Percentiles rank a stretch among this genome's conserved stretches.
phyloP scores from a whole-genome alignment of 2,329 filamentous ascomycete species.

The Fusarium chlamydosporum region DNA sequence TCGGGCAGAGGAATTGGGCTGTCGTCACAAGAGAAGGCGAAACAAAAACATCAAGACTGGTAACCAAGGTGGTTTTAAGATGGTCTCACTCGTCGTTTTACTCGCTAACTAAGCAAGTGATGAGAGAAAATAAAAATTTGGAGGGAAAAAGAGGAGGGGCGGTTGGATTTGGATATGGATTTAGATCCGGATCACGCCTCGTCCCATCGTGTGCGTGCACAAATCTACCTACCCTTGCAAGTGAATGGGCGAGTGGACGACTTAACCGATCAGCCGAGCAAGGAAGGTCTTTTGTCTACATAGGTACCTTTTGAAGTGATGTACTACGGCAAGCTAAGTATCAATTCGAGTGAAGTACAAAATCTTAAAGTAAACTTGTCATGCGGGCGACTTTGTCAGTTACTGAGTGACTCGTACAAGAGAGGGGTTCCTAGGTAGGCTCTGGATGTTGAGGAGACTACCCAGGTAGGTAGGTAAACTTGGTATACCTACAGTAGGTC shows the following conservation, averaged over 20 bases:
- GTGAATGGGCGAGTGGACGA: constrained; percentile 6
- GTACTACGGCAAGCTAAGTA: background rate
- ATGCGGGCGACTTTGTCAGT: constrained; percentile 21
- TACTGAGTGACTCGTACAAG: constrained; percentile 19
- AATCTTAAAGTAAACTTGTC: constrained; percentile 17
- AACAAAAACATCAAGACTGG: constrained; percentile 15
- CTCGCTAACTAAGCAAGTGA: constrained; percentile 13
- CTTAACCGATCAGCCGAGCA: constrained; percentile 23
- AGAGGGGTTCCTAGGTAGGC: constrained; percentile 15
- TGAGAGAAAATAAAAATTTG: constrained; percentile 13
- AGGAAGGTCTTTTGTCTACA: background rate
- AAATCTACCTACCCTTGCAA: constrained; percentile 39
- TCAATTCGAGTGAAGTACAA: constrained; percentile 12
- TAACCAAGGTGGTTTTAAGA: constrained; percentile 7
- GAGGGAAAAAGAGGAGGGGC: constrained; percentile 19
- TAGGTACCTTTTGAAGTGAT: no score
- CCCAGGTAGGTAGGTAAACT: no score
- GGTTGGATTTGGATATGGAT: constrained; percentile 13
- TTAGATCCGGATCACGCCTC: constrained; percentile 30
- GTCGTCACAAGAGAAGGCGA: constrained; percentile 10
- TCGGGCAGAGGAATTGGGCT: constrained; percentile 1
- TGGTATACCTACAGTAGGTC: no score
- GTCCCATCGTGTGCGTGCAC: constrained; percentile 26
- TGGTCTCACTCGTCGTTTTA: constrained; percentile 16
- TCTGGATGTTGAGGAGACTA: constrained; percentile 23